A percentile compares a stretch with the other conserved stretches of the same genome.
Evolutionary conservation across 1,284 basidiomycete species (phyloP).

Genomic region (Ceratobasidium sp.): DNA sequence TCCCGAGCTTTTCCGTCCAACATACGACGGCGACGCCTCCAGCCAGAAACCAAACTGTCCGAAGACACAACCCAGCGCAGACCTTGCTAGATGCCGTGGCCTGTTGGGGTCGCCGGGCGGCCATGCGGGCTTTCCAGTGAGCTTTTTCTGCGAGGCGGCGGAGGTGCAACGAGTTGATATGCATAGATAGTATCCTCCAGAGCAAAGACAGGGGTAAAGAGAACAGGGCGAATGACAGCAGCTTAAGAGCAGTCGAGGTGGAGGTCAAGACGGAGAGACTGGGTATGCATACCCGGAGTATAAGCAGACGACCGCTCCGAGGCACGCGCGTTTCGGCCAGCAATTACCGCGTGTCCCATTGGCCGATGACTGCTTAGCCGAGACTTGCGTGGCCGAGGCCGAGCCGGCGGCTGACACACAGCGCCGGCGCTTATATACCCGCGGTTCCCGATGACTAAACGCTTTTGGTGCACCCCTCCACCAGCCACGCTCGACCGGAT

Average conservation of each 20-base stretch:
- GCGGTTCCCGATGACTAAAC: not conserved
- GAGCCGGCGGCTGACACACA: constrained; percentile 5
- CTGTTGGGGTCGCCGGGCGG: not conserved
- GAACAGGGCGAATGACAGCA: not conserved
- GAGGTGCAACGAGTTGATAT: constrained; percentile 6
- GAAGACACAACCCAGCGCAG: not conserved
- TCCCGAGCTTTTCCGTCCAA: constrained; percentile 33
- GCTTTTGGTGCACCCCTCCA: not conserved
- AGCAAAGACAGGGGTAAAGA: not conserved
- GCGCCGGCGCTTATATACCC: not conserved
- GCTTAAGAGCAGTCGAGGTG: too few species aligned
- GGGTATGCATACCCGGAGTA: not conserved
- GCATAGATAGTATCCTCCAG: not conserved
- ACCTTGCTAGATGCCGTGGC: not conserved
- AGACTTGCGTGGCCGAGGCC: constrained; percentile 42
- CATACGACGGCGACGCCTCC: constrained; percentile 26
- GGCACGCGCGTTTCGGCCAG: not conserved
- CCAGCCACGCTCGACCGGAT: too few species aligned
- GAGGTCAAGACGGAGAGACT: too few species aligned
- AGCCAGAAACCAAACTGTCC: constrained; percentile 29
- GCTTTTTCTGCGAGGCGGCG: constrained; percentile 13
- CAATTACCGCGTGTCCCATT: constrained; percentile 5
- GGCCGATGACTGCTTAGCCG: constrained; percentile 8
- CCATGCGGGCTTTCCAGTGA: not conserved
- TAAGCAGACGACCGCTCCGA: too few species aligned